These are phyloP conservation scores for Diutina siamensis DNA, from an alignment of 1,139 yeast species.

Conservation along the genomic window DNA sequence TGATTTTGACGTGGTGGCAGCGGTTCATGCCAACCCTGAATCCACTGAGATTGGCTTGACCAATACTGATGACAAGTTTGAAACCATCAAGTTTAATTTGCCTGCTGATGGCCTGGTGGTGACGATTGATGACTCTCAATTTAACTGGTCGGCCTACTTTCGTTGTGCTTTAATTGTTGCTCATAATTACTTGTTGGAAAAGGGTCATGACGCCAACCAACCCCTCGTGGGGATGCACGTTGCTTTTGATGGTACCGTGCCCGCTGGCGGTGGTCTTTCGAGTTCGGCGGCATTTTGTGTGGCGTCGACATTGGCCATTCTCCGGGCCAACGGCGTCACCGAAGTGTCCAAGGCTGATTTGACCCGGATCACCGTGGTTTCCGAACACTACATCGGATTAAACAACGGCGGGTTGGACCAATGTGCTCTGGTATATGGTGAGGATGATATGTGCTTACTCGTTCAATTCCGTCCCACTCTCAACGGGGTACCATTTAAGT, in stretches of 20 bases:
- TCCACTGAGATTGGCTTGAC: conserved; percentile 23
- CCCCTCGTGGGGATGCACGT: conserved; percentile 37
- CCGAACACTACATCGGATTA: conserved; percentile 66
- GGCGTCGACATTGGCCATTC: conserved; percentile 48
- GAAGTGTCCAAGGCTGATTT: conserved; percentile 39
- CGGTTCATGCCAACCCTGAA: conserved; percentile 24
- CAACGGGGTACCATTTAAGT: conserved; percentile 42
- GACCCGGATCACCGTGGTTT: conserved; percentile 51
- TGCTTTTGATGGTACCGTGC: conserved; percentile 54
- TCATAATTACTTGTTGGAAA: conserved; percentile 34
- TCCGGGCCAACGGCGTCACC: conserved; percentile 40
- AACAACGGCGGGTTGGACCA: conserved; percentile 78
- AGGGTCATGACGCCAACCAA: conserved; percentile 5
- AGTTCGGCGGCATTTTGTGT: conserved; percentile 69
- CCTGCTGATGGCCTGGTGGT: conserved; percentile 31
- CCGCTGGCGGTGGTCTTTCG: conserved; percentile 64
- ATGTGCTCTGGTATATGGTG: conserved; percentile 63
- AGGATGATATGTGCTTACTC: conserved; percentile 43
- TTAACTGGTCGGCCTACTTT: conserved; percentile 59
- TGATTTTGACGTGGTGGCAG: conserved; percentile 51
- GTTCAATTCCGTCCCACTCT: conserved; percentile 54
- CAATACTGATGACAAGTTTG: conserved; percentile 27
- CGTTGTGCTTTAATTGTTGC: conserved; percentile 58
- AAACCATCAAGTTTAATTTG: conserved; percentile 22
- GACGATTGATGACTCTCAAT: conserved; percentile 35